Evolutionary conservation across 345 rosid species (phyloP), one percentile per base, ranked within the genome.

Genomic region (Ceriops decandra): DNA sequence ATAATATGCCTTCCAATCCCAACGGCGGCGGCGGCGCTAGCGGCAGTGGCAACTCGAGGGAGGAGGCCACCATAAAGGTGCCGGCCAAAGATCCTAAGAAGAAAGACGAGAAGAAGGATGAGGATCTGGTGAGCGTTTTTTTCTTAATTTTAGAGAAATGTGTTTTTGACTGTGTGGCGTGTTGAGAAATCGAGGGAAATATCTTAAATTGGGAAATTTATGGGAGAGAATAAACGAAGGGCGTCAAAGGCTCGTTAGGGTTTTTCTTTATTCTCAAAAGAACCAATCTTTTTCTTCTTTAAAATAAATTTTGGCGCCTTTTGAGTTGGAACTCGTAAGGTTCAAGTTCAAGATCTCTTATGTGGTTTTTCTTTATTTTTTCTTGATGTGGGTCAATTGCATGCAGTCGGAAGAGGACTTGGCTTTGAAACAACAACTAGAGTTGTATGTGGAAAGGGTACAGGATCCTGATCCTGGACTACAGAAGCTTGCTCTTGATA

Each of bases 331-430:
- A 6, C 36, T 7, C 7, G 36, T 5, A 21, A 20, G 38, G 66
- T 24, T 46, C 42, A 20, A 51, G 68, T 24, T 52, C 42, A 67
- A 30, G 16, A 52, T 5, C 33, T 30, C 9, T 59, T 56, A 31
- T 49, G 24, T 22, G 36, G 20, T 47, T 13, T 33, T 24, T 26
- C 51, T 60, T 16, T 56, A 24, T 46, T 27, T n/a, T 5, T 51
- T 30, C 7, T 28, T 52, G 38, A 21, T 64, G 32, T 27, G 19
- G 33, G 31, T 26, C 57, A 61, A 59, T 68, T 63, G 1, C 60
- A 11, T 82, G 77, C 76, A 95, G 98, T 90, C 98, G 4, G 98
- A 92, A 52, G 99, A 95, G 80, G 99, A 95, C 78, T 81, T 92
- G 76, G 88, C 89, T 26, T 77, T 95, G 76, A 92, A 92, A 86